Base-by-base conservation (phyloP, 176 grass and related monocot species). In the Lolium rigidum region DNA sequence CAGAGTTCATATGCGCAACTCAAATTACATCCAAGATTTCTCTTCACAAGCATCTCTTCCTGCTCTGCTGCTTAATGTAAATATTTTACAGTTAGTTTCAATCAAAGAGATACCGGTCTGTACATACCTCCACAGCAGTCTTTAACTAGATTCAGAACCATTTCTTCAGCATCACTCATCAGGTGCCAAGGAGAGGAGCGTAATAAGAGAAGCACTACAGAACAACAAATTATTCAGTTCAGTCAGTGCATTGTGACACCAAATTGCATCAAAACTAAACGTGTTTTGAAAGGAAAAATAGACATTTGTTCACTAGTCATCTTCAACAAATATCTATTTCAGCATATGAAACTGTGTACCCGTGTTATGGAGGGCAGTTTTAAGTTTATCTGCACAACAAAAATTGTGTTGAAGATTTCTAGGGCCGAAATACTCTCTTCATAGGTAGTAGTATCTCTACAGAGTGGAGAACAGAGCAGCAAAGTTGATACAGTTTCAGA, bases 31-130 rank as follows among this genome's bases (percentile, higher is more conserved):
- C 1, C 9, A 47, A 47, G 46, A 10, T 47, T 47, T 47, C 46
- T 10, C 2, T 35, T 35, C 31, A 35, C 31, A 35, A 2, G 31
- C 31, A 35, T 35, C 65, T 41, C 44, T 35, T 46, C 24, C 26
- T 35, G 31, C n/a, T 59, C 73, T 31, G 62, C 48, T 77, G 3
- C 70, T 48, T 58, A 28, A 37, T 86, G 84, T 86, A 90, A 86
- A 90, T 86, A 83, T 47, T 78, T 62, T 61, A 62, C 79, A 78
- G 83, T 71, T 43, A 18, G n/a, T 52, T 82, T 86, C 72, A 9
- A 44, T 78, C 7, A 9, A 70, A 70, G 12, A 46, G 49, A 28
- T 82, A 81, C 63, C 46, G 3, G 64, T 78, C 77, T 75, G 77
- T 73, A 35, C 21, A 31, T 44, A 5, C 38, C 28, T 9, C 20